A percentile compares a stretch with the other conserved stretches of the same genome.
phyloP scores from a whole-genome alignment of 148 eudicot species.

The Hydrangea macrophylla region DNA sequence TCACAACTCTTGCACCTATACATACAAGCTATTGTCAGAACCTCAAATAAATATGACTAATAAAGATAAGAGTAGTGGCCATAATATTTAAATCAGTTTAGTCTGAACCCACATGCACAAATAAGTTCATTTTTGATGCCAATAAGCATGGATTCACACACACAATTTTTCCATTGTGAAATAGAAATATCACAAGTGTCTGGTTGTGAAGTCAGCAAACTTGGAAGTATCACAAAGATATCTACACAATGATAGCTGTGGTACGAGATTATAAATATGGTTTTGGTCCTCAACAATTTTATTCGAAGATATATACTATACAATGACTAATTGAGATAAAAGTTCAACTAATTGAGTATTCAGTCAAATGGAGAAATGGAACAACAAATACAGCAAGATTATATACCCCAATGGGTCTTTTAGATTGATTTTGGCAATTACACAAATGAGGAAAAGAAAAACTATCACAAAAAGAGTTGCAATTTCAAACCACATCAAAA shows the following conservation, averaged over 20 bases:
- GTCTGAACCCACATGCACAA: too few relatives aligned
- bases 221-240: neutral
- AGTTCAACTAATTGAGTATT: neutral
- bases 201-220: neutral
- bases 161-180: neutral
- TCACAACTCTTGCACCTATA: conserved; percentile 88
- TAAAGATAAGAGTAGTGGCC: neutral
- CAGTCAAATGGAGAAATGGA: too few relatives aligned
- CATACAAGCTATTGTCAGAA: conserved; percentile 3
- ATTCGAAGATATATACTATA: neutral
- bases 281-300: too few relatives aligned
- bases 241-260: neutral
- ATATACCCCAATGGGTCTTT: too few relatives aligned
- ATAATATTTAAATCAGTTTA: too few relatives aligned
- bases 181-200: neutral
- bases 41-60: neutral
- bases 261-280: neutral
- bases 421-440: too few relatives aligned
- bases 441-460: too few relatives aligned
- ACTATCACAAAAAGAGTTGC: too few relatives aligned
- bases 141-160: neutral
- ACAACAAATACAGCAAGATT: too few relatives aligned
- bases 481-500: too few relatives aligned
- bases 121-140: neutral
- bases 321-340: neutral